Base-by-base conservation (phyloP, 2,329 filamentous ascomycete species). In the Dissoconium aciculare region DNA sequence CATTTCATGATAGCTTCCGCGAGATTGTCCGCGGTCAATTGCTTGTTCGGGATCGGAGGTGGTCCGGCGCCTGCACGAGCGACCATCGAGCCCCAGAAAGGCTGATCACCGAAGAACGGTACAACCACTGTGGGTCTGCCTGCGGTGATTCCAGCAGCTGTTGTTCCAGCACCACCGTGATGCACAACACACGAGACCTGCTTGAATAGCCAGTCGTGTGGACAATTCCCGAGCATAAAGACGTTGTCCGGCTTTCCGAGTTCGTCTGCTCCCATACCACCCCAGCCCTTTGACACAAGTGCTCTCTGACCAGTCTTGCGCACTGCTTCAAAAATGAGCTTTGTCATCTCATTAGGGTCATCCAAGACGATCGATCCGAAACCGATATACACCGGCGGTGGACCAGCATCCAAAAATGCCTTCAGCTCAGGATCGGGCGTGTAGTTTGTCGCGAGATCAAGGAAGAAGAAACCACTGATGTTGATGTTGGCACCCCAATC, bases 321-420 rank as follows among this genome's bases (percentile, higher is more conserved):
- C 3, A 84, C 63, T 1, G 80, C 78, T 10, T 79, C 72, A 33
- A 85, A 80, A 5, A 87, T 77, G 35, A 75, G 64, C 12, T 64
- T 58, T 0, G 80, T 85, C 54, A 85, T 68, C 1, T 60, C 69
- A 35, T 78, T 69, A 0, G 78, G 78, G 37, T 85, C 73, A 33
- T 84, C 77, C 0, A 85, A 74, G 2, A 87, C 79, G 31, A 87
- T 87, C 0, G 77, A 83, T 0, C 80, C 80, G 43, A 89, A 89
- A 0, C 81, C 81, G 36, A 87, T 80, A 46, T 87, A 87, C 0
- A 87, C 68, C 0, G 81, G 81, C 3, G 78, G 71, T 2, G 76
- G 69, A 0, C 81, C 79, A 14, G 64, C 66, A 11, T 65, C 65
- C 1, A 89, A 59, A 42, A 85, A 87, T 0, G 62, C 60, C 1